Conservation (phyloP, 2,329 filamentous ascomycete species). For the Nothophaeocryptopus gaeumannii region DNA sequence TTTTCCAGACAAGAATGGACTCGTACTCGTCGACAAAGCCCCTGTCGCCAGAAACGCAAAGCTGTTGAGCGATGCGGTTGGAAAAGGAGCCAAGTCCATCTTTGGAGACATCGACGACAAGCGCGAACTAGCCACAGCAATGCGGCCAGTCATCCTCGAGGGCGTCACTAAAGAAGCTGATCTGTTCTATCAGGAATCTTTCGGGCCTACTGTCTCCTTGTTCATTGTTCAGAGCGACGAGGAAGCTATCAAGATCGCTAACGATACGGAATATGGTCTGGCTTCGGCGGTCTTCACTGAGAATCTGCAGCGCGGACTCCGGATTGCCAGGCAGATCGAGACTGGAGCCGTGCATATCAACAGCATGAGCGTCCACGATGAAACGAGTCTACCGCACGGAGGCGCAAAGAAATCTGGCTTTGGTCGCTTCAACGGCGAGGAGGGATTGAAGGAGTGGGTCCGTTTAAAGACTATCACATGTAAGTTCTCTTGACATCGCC, state of each 20-base stretch:
- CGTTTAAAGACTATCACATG: constrained; percentile 34
- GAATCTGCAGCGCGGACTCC: constrained; percentile 52
- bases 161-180: constrained; percentile 68
- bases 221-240: constrained; percentile 64
- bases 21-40: constrained; percentile 42
- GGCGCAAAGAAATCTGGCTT: constrained; percentile 48
- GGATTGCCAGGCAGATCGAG: constrained; percentile 48
- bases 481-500: not conserved
- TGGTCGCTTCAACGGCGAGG: constrained; percentile 45
- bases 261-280: constrained; percentile 77
- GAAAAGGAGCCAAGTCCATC: constrained; percentile 56
- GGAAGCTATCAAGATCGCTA: constrained; percentile 68
- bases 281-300: constrained; percentile 67
- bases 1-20: constrained; percentile 41
- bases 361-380: constrained; percentile 48
- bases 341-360: constrained; percentile 57
- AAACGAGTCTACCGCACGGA: constrained; percentile 45
- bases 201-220: constrained; percentile 69
- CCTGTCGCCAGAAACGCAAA: constrained; percentile 52
- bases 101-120: constrained; percentile 42
- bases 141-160: constrained; percentile 66
- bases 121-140: constrained; percentile 29
- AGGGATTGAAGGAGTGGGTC: constrained; percentile 48
- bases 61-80: constrained; percentile 55
- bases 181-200: constrained; percentile 69